A percentile compares a stretch with the other conserved stretches of the same genome.
phyloP scores from a whole-genome alignment of 768 basidiomycete species.

The Cystofilobasidium macerans region DNA sequence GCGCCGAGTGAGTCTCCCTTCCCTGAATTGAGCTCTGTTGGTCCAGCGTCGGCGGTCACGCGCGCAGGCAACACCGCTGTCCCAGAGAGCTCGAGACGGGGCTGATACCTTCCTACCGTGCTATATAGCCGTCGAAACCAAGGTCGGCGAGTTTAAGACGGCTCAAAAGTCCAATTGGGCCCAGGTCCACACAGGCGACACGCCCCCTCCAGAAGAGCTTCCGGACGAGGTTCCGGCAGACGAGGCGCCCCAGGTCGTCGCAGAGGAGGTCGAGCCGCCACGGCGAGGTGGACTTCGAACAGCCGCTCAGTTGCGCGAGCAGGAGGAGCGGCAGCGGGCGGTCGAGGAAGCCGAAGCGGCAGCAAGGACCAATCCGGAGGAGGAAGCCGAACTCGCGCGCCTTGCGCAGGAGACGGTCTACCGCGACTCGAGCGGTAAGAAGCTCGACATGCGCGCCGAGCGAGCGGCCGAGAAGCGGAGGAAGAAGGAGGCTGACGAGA shows the following conservation, averaged over 20 bases:
- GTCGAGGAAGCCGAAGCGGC: slow-evolving; percentile 26
- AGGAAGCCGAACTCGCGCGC: slow-evolving; percentile 29
- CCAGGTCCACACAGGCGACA: slow-evolving; percentile 16
- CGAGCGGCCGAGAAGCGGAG: slow-evolving; percentile 69
- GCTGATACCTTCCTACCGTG: not conserved
- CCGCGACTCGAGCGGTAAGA: slow-evolving; percentile 75
- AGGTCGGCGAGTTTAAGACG: slow-evolving; percentile 14
- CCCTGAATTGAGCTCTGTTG: not conserved
- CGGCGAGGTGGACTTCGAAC: slow-evolving; percentile 63
- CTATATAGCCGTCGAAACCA: slow-evolving; percentile 13
- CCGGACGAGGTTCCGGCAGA: slow-evolving; percentile 43
- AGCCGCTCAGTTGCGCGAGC: slow-evolving; percentile 51
- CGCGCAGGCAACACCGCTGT: not conserved
- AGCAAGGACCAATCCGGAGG: slow-evolving; percentile 31
- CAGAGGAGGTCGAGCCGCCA: slow-evolving; percentile 37
- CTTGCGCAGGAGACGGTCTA: slow-evolving; percentile 79
- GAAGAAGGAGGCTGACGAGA: slow-evolving; percentile 73
- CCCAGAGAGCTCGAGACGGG: too few species aligned
- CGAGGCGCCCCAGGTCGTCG: slow-evolving; percentile 33
- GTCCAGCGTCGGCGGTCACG: too few species aligned
- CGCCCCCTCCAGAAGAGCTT: slow-evolving; percentile 39
- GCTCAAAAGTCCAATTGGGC: slow-evolving; percentile 16
- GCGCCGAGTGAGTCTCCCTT: slow-evolving; percentile 48
- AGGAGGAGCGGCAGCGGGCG: slow-evolving; percentile 43
- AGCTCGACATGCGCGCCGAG: slow-evolving; percentile 76